These are phyloP conservation scores for Deakozyma indianensis DNA, from an alignment of 805 yeast species.

Conservation along the genomic window DNA sequence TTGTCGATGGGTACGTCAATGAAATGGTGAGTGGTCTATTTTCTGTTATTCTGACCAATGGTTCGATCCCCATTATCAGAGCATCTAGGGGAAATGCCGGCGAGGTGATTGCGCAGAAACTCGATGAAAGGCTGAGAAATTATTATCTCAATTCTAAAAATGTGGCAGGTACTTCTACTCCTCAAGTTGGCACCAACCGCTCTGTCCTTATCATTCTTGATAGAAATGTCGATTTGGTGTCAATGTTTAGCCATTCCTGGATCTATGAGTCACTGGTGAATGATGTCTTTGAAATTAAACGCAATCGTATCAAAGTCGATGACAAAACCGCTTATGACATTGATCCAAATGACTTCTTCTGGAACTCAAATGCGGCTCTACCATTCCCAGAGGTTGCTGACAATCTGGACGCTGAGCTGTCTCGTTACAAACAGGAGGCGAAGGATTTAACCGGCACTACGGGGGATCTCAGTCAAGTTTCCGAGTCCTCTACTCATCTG, in stretches of 20 bases:
- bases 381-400: constrained; percentile 99
- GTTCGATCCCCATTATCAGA: constrained; percentile 76
- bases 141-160: constrained; percentile 58
- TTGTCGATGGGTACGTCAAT: constrained; percentile 54
- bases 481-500: constrained; percentile 37
- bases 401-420: constrained; percentile 74
- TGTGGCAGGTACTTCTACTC: constrained; percentile 10
- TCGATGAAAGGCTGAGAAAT: constrained; percentile 75
- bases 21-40: constrained; percentile 67
- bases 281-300: constrained; percentile 70
- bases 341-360: constrained; percentile 87
- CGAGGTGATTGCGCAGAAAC: constrained; percentile 76
- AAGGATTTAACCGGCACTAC: constrained; percentile 70
- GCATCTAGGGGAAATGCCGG: constrained; percentile 92
- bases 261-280: constrained; percentile 92
- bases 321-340: constrained; percentile 50
- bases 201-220: constrained; percentile 74
- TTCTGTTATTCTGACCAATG: constrained; percentile 63
- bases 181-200: constrained; percentile 21
- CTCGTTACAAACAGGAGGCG: constrained; percentile 74
- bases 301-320: constrained; percentile 62
- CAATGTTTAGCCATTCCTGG: constrained; percentile 97
- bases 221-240: constrained; percentile 76
- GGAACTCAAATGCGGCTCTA: constrained; percentile 68
- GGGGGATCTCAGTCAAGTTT: constrained; percentile 47